Base-by-base conservation (phyloP, 371 early-diverging fungal genomes). In the Capillidium heterosporum region DNA sequence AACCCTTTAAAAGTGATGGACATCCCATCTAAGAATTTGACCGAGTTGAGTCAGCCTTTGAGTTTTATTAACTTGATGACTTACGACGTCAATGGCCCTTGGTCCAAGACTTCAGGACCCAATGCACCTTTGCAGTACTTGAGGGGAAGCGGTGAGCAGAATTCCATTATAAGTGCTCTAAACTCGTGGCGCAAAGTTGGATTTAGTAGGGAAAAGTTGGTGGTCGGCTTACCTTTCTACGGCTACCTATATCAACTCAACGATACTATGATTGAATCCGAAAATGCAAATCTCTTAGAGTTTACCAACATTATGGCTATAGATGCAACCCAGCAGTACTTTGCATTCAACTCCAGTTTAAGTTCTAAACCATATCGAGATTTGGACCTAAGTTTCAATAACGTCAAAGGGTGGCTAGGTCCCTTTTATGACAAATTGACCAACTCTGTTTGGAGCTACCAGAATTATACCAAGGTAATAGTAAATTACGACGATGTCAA, bases 31-130 rank as follows among this genome's bases (percentile, higher is more conserved):
- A 67, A 57, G 23, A 77, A 85, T 50, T 70, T 82, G 1, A 63
- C 76, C n/a, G 70, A 63, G 31, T 77, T 74, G 61, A 67, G 71
- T 51, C 68, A 74, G 50, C 67, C 61, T 21, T 67, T 81, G 11
- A 73, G 76, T 59, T 73, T 66, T 41, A 69, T 80, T 32, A 72
- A 74, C 29, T 64, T 84, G 26, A 72, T 81, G 78, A 63, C 64
- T n/a, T 68, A 68, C 46, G 65, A 65, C 47, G 57, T 68, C 11
- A 68, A 69, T 50, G 75, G 74, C 1, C 65, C 67, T 2, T 76
- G 78, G 77, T 57, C 65, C 28, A 48, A 69, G 28, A 64, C 66
- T 0, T 76, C 81, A 0, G 77, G 78, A 0, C 69, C 81, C 56
- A 80, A 77, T 58, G 76, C 82, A 2, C 83, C 84, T 2, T 62